A percentile compares a stretch with the other conserved stretches of the same genome.
Evolutionary conservation across 768 basidiomycete species (phyloP).

Genomic region (Macrolepiota dolichaula): DNA sequence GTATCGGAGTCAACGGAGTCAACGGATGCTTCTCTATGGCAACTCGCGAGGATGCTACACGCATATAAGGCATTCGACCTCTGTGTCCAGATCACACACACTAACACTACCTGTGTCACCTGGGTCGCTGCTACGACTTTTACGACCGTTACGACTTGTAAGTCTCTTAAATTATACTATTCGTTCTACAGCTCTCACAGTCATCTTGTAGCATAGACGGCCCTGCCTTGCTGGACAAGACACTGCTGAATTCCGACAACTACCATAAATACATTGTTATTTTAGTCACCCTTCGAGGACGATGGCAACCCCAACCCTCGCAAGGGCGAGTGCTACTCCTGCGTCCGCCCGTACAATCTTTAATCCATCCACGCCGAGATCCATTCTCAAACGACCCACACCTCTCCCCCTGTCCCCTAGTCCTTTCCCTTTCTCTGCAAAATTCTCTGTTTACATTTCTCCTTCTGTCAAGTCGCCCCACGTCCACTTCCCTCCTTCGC

Average conservation of each 20-base stretch:
- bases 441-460: constrained; percentile 29
- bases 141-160: constrained; percentile 18
- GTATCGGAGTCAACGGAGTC: neutral
- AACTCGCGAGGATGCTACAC: neutral
- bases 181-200: neutral
- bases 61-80: neutral
- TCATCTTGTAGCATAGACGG: constrained; percentile 12
- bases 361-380: constrained; percentile 23
- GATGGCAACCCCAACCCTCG: constrained; percentile 36
- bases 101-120: constrained; percentile 26
- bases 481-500: constrained; percentile 67
- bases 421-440: constrained; percentile 25
- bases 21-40: neutral
- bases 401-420: constrained; percentile 34
- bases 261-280: constrained; percentile 8
- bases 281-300: constrained; percentile 15
- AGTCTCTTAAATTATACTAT: neutral
- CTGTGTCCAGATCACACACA: neutral
- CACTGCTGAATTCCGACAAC: constrained; percentile 32
- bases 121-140: constrained; percentile 17
- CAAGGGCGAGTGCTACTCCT: constrained; percentile 28
- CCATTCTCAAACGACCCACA: constrained; percentile 39
- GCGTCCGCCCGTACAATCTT: constrained; percentile 29
- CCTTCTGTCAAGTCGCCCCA: constrained; percentile 39
- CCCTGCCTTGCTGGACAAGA: constrained; percentile 48